Percentiles rank a stretch among this genome's conserved stretches.
Evolutionary conservation across 2,329 filamentous ascomycete genomes (phyloP).

Genomic region (Alternaria solani): DNA sequence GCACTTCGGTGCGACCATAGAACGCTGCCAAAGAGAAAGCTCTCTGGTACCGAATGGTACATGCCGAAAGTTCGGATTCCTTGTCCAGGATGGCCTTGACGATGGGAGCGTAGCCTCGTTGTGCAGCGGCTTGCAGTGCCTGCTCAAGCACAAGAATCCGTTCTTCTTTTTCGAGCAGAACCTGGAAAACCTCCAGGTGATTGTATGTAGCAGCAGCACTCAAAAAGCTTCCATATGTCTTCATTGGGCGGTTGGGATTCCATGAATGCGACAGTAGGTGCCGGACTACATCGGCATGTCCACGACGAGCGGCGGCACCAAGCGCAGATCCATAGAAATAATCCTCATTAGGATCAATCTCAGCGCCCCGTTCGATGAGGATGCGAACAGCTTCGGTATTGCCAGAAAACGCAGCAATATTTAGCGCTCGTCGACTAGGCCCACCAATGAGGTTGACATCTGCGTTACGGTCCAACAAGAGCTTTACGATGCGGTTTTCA

Average conservation of each 20-base stretch:
- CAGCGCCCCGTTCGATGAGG: constrained; percentile 28
- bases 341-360: constrained; percentile 31
- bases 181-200: constrained; percentile 28
- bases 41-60: constrained; percentile 24
- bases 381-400: constrained; percentile 24
- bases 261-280: constrained; percentile 28
- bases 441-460: constrained; percentile 27
- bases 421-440: constrained; percentile 19
- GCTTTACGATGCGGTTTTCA: constrained; percentile 15
- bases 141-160: constrained; percentile 28
- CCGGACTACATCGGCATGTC: constrained; percentile 29
- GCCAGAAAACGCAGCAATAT: constrained; percentile 31
- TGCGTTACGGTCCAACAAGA: constrained; percentile 24
- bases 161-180: constrained; percentile 26
- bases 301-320: constrained; percentile 26
- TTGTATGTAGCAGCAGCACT: constrained; percentile 35
- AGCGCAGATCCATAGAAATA: constrained; percentile 32
- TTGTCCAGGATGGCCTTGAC: constrained; percentile 29
- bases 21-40: constrained; percentile 30
- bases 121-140: constrained; percentile 29
- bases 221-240: constrained; percentile 30
- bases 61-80: not conserved
- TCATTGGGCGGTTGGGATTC: constrained; percentile 25
- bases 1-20: constrained; percentile 27
- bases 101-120: constrained; percentile 25